These are phyloP conservation scores for Cystobasidium tubakii DNA, from an alignment of 768 basidiomycete species.

Conservation along the genomic window DNA sequence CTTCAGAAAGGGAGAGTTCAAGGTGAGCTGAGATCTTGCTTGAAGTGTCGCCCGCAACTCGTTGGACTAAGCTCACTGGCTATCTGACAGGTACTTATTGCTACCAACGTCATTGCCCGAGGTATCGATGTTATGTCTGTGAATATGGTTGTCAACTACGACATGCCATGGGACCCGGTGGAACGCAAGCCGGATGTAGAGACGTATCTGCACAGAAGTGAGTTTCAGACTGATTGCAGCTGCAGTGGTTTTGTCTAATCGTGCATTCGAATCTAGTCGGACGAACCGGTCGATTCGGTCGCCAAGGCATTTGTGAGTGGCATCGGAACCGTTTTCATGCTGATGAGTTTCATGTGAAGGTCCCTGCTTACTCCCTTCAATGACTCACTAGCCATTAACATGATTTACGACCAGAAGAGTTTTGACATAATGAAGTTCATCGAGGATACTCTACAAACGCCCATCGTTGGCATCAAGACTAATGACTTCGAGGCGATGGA, in stretches of 20 bases:
- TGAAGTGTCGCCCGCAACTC: neutral
- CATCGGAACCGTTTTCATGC: neutral
- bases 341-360: no score
- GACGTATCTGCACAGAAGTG: constrained; percentile 95
- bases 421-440: constrained; percentile 87
- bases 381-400: constrained; percentile 64
- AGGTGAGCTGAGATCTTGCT: constrained; percentile 54
- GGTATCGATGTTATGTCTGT: constrained; percentile 98
- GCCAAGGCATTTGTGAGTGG: constrained; percentile 70
- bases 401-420: constrained; percentile 83
- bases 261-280: constrained; percentile 59
- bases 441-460: constrained; percentile 67
- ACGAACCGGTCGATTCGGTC: constrained; percentile 94
- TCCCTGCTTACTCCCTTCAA: no score
- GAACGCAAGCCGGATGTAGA: constrained; percentile 74
- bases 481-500: constrained; percentile 85
- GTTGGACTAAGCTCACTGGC: neutral
- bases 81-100: constrained; percentile 60
- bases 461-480: constrained; percentile 80
- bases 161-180: constrained; percentile 78
- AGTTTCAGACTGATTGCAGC: constrained; percentile 47
- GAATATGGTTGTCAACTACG: constrained; percentile 99
- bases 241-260: neutral
- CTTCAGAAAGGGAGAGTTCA: constrained; percentile 92
- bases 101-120: constrained; percentile 95